These are phyloP conservation scores for Colletotrichum nymphaeae DNA, from an alignment of 2,329 filamentous ascomycete species.

Conservation along the genomic window DNA sequence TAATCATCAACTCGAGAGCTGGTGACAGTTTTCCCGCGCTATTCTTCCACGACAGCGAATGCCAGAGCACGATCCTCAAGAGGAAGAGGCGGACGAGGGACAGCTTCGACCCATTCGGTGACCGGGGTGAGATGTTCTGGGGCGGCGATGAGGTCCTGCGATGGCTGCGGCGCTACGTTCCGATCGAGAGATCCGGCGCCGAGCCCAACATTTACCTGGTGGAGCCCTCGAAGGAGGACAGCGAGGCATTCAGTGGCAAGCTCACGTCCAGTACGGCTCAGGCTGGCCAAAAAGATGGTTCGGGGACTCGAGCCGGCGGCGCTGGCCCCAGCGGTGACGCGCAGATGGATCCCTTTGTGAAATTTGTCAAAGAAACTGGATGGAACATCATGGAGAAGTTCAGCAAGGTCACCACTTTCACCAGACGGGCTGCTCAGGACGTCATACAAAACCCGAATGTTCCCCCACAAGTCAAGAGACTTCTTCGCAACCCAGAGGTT, in stretches of 20 bases:
- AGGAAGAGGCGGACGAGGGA: constrained; percentile 88
- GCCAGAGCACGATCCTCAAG: constrained; percentile 93
- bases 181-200: constrained; percentile 83
- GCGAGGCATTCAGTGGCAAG: constrained; percentile 79
- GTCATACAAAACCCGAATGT: constrained; percentile 91
- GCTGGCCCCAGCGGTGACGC: constrained; percentile 65
- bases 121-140: constrained; percentile 92
- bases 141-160: constrained; percentile 94
- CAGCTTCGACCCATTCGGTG: constrained; percentile 90
- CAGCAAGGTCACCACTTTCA: constrained; percentile 97
- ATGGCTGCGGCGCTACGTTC: constrained; percentile 88
- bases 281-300: constrained; percentile 54
- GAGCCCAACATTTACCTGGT: constrained; percentile 94
- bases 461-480: constrained; percentile 85
- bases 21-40: constrained; percentile 95
- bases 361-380: constrained; percentile 91
- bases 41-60: constrained; percentile 98
- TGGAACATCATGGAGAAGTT: constrained; percentile 98
- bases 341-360: constrained; percentile 91
- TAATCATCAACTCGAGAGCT: constrained; percentile 90
- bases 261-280: constrained; percentile 60
- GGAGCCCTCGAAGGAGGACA: constrained; percentile 87
- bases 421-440: constrained; percentile 89
- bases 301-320: constrained; percentile 38
- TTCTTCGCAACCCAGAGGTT: constrained; percentile 92